These are phyloP conservation scores for Paecilomyces sp. DNA, from an alignment of 2,329 filamentous ascomycete genomes.

Conservation along the genomic window DNA sequence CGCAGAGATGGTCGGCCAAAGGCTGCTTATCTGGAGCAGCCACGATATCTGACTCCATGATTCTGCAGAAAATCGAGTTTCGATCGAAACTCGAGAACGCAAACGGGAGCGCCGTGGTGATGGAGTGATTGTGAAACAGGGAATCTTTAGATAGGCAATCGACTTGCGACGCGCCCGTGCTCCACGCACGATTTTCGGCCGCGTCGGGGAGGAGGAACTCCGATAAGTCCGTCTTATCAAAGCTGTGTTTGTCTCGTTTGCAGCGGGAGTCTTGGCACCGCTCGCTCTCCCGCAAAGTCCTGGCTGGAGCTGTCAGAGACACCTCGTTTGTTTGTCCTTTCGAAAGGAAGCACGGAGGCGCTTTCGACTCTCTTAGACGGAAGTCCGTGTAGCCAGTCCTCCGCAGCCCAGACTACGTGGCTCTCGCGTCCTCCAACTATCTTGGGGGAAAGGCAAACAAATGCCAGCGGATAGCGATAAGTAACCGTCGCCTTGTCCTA, in stretches of 20 bases:
- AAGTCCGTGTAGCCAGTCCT: background rate
- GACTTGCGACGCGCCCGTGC: background rate
- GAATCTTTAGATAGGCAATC: background rate
- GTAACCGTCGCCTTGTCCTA: background rate
- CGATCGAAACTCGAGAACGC: slow-evolving; percentile 17
- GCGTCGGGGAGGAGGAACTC: background rate
- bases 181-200: background rate
- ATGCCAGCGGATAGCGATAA: background rate
- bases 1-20: slow-evolving; percentile 48
- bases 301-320: background rate
- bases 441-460: background rate
- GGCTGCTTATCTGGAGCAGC: slow-evolving; percentile 6
- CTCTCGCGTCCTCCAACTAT: background rate
- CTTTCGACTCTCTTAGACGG: background rate
- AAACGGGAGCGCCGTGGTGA: slow-evolving; percentile 15
- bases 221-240: background rate
- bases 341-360: background rate
- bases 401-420: background rate
- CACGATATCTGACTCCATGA: slow-evolving; percentile 11
- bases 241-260: slow-evolving; percentile 8
- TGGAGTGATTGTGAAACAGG: background rate
- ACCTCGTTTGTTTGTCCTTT: background rate
- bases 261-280: slow-evolving; percentile 4
- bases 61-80: slow-evolving; percentile 13
- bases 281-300: background rate